Evolutionary conservation across 495 filamentous ascomycete genomes (phyloP), one percentile per base, ranked within the genome.

Genomic region (Penicillium macrosclerotiorum): DNA sequence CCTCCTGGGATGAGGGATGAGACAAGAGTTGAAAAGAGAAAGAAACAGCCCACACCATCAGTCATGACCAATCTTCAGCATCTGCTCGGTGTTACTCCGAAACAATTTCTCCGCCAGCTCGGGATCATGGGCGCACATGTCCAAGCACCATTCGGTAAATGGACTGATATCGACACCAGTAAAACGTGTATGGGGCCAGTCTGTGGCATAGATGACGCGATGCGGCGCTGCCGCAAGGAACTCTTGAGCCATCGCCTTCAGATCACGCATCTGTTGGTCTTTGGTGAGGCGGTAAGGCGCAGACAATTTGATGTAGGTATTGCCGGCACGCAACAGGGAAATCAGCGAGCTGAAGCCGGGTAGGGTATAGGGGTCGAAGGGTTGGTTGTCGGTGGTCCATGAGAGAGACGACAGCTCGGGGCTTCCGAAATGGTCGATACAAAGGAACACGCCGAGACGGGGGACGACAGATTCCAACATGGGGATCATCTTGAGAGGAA

Each of bases 181-280:
- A 41, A 69, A 75, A 17, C 74, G 68, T 9, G 75, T 79, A 53
- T 77, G 73, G 8, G 75, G 75, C 75, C 75, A 79, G 55, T 79
- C 75, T 2, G 69, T 76, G 1, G 72, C 75, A 48, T 70, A 79
- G 8, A 79, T 61, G n/a, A 72, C 58, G 19, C 64, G 55, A 32
- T 64, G 40, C 37, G 63, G 63, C 31, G 63, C 67, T 18, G 63
- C 55, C 16, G 52, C 52, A 9, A 76, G 46, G 14, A 76, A 64
- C 37, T 72, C 64, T 1, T 49, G 54, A 12, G 60, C 62, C 56
- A 74, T 62, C n/a, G 56, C 53, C 45, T 69, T 65, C 0, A 76
- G 45, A 46, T 73, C 67, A 6, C 59, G 53, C 39, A 63, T 54
- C 9, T 54, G 38, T 17, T 37, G 31, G 44, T 77, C 72, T 46